Percentiles rank a stretch among this genome's conserved stretches.
phyloP scores from a whole-genome alignment of 176 grass and related monocot species.

The barley (Hordeum vulgare) region DNA sequence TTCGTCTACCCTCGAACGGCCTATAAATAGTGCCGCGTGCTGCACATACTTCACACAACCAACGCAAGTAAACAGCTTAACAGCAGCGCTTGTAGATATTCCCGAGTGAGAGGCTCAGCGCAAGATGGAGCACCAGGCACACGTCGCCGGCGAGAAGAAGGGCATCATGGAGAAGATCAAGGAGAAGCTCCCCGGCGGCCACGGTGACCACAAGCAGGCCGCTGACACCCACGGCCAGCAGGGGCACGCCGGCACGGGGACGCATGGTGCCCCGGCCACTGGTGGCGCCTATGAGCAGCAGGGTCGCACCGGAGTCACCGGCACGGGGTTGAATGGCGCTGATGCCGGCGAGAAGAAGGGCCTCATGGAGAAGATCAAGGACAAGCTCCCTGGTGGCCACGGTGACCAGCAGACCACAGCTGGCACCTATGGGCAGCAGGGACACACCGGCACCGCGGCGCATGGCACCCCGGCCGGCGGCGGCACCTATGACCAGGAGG shows the following conservation, averaged over 20 bases:
- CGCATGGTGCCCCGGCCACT: background rate
- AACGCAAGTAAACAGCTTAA: too few species aligned
- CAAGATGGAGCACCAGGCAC: background rate
- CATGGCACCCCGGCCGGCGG: background rate
- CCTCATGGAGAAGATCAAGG: background rate
- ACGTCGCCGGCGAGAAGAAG: constrained; percentile 56
- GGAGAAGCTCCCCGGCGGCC: background rate
- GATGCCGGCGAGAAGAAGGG: background rate
- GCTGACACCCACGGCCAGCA: background rate
- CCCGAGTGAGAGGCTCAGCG: background rate
- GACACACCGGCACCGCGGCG: background rate
- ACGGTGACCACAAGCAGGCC: background rate
- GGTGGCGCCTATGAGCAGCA: background rate
- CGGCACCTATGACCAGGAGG: background rate
- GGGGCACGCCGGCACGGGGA: background rate
- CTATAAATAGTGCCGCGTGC: background rate
- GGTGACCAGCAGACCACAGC: background rate
- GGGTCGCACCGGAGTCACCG: background rate
- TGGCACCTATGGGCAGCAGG: background rate
- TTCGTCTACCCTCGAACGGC: background rate
- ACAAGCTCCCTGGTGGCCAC: background rate
- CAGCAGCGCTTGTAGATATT: background rate
- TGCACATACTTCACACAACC: background rate
- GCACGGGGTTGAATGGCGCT: background rate
- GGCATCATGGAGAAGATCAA: constrained; percentile 59